These are phyloP conservation scores for Tinospora cordifolia DNA, from an alignment of 164 flowering plant species.

Conservation along the genomic window DNA sequence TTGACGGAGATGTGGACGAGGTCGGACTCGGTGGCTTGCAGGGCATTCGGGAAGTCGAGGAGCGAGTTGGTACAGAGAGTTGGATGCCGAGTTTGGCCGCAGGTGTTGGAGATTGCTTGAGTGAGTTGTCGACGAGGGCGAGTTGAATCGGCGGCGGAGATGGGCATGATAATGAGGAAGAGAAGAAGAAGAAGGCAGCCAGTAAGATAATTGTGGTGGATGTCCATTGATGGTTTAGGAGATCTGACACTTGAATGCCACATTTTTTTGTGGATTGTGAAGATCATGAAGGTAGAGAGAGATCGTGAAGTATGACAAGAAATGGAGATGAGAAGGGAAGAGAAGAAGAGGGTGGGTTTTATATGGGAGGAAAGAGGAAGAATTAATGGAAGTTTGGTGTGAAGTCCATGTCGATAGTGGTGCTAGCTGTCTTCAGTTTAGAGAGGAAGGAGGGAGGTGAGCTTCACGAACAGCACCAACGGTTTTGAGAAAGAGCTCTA, in stretches of 20 bases:
- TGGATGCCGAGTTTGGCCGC: constrained; percentile 48
- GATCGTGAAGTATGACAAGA: background rate
- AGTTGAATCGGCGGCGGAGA: constrained; percentile 31
- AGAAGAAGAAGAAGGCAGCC: constrained; percentile 28
- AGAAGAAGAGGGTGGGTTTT: background rate
- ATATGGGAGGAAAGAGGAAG: background rate
- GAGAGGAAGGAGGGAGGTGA: background rate
- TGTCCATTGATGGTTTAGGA: background rate
- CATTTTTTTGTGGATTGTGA: background rate
- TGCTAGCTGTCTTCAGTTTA: constrained; percentile 1
- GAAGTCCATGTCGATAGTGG: constrained; percentile 5
- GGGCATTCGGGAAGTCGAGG: constrained; percentile 45
- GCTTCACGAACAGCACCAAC: background rate
- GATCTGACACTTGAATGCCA: background rate
- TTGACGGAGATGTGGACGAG: constrained; percentile 67
- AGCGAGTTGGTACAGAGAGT: constrained; percentile 50
- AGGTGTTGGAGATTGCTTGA: constrained; percentile 47
- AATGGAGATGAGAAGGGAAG: background rate
- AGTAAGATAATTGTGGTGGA: background rate
- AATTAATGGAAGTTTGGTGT: constrained; percentile 10
- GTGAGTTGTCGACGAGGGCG: constrained; percentile 47
- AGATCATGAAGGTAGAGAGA: background rate
- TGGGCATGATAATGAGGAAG: constrained; percentile 30
- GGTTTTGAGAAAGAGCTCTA: background rate
- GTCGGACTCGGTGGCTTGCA: constrained; percentile 29